These are phyloP conservation scores for Fonsecaea multimorphosa DNA, from an alignment of 2,329 filamentous ascomycete species.

Conservation along the genomic window DNA sequence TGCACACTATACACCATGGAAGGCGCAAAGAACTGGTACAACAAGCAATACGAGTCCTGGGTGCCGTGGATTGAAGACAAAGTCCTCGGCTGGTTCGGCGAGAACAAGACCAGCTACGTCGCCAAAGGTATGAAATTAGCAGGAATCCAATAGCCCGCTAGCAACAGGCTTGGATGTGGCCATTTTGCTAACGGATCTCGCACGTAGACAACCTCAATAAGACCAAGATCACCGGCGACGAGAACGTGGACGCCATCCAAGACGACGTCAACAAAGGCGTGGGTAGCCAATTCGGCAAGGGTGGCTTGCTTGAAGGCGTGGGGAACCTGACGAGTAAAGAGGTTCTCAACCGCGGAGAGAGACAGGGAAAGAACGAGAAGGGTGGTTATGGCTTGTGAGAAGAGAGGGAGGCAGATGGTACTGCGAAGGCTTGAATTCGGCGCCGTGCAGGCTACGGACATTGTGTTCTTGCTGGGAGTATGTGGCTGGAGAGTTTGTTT, in stretches of 20 bases:
- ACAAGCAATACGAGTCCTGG: slow-evolving; percentile 75
- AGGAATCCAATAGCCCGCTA: too few species aligned
- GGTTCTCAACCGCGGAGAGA: slow-evolving; percentile 39
- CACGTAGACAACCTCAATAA: slow-evolving; percentile 69
- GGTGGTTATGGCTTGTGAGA: slow-evolving; percentile 43
- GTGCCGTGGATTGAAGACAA: slow-evolving; percentile 77
- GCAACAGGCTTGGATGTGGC: background rate
- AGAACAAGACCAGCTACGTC: slow-evolving; percentile 75
- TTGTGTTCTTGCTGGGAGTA: background rate
- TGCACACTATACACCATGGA: slow-evolving; percentile 44
- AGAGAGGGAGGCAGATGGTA: background rate
- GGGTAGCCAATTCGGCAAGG: slow-evolving; percentile 69
- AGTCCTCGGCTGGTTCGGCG: slow-evolving; percentile 74
- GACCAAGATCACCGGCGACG: slow-evolving; percentile 71
- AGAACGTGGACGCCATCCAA: slow-evolving; percentile 71
- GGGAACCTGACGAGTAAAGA: slow-evolving; percentile 42
- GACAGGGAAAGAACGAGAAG: slow-evolving; percentile 59
- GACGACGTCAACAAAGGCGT: slow-evolving; percentile 69
- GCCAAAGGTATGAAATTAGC: slow-evolving; percentile 70
- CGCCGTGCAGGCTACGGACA: background rate
- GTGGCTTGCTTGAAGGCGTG: slow-evolving; percentile 58
- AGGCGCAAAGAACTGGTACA: slow-evolving; percentile 69
- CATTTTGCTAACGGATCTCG: background rate
- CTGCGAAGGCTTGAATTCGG: background rate
- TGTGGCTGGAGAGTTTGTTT: background rate